Conservation (phyloP, 345 rosid species). For the Populus davidiana region DNA sequence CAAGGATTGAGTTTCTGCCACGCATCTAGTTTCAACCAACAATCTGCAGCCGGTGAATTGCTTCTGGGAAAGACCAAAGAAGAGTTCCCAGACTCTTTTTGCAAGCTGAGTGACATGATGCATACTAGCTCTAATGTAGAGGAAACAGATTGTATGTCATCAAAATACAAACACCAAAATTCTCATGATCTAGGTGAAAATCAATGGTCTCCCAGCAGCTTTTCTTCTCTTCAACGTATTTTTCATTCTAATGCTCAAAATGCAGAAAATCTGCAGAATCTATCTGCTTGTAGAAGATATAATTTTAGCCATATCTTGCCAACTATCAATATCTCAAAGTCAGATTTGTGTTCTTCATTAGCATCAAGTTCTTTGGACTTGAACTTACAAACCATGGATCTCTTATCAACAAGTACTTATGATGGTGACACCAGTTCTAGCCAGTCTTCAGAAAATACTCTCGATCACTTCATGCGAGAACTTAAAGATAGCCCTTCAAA, state of each 20-base stretch:
- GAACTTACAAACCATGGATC: slow-evolving; percentile 25
- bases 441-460: slow-evolving; percentile 16
- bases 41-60: slow-evolving; percentile 17
- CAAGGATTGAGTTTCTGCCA: slow-evolving; percentile 3
- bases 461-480: slow-evolving; percentile 7
- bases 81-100: slow-evolving; percentile 27
- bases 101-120: slow-evolving; percentile 22
- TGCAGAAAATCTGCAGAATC: background rate
- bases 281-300: slow-evolving; percentile 10
- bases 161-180: background rate
- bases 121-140: background rate
- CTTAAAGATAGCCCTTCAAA: slow-evolving; percentile 18
- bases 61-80: slow-evolving; percentile 23
- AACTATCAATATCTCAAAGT: slow-evolving; percentile 14
- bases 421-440: slow-evolving; percentile 12
- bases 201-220: slow-evolving; percentile 14
- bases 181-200: background rate
- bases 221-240: slow-evolving; percentile 16
- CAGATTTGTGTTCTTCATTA: slow-evolving; percentile 22
- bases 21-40: slow-evolving; percentile 3
- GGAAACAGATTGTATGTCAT: slow-evolving; percentile 2
- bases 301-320: slow-evolving; percentile 22
- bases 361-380: slow-evolving; percentile 30
- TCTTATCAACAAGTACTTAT: slow-evolving; percentile 12
- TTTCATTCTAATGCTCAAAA: background rate